Base-by-base conservation (phyloP, 1,284 basidiomycete genomes). In the Leucoagaricus sp. region DNA sequence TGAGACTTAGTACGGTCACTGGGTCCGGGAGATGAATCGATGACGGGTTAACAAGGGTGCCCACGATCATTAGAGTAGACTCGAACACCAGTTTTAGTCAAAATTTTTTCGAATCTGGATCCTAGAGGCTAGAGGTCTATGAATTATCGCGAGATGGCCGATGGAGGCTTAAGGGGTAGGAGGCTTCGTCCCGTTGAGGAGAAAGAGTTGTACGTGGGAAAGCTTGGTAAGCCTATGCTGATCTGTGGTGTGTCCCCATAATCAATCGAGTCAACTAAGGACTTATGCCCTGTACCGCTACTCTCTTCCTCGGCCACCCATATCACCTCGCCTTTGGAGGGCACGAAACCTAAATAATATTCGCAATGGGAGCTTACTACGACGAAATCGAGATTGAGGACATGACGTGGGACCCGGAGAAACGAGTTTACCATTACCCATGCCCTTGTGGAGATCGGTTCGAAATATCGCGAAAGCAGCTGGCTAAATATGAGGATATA, bases 371-470 rank as follows among this genome's bases (percentile, higher is more conserved):
- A 23, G 87, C 87, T 17, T 93, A 91, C 69, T 93, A 94, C 75
- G 93, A 94, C 75, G 92, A 94, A 70, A 86, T 97, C 31, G 94
- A 97, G 72, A 97, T 97, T 52, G 95, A 98, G 70, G 95, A 97
- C 68, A 96, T 97, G 85, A 85, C 79, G 13, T 97, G 93, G 93
- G 94, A 97, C 68, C 84, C 84, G 17, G 82, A 78, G 53, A 93
- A 92, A 65, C 74, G 83, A 48, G 88, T 96, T 6, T 97, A 87
- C 66, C 95, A 98, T 76, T 98, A 96, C 72, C 97, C 97, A 1
- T 99, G 96, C 69, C 96, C 96, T 1, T 99, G 97, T 69, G 96
- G 96, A 23, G 97, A 99, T 76, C 87, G 95, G 38, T 99, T 99
- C 75, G 97, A 99, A 72, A 98, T 99, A 65, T 89, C 93, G 17